Evolutionary conservation across 2,329 filamentous ascomycete species (phyloP).

Genomic region (Cadophora sp.): DNA sequence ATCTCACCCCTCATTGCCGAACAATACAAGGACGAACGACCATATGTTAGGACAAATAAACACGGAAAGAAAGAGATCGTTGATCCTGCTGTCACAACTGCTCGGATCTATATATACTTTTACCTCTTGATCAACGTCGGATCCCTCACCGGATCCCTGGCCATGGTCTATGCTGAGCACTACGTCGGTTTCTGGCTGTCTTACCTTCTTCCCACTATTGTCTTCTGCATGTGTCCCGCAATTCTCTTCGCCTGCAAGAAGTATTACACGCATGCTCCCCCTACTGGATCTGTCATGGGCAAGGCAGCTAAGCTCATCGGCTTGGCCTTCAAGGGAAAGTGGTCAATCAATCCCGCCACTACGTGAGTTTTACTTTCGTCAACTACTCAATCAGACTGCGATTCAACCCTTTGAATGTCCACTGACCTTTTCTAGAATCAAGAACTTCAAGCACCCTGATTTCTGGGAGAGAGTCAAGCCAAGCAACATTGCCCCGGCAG

Average conservation of each 20-base stretch:
- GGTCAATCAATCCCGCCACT: constrained; percentile 52
- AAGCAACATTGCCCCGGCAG: constrained; percentile 60
- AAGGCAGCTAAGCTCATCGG: constrained; percentile 62
- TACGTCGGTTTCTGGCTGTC: constrained; percentile 58
- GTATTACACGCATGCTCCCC: constrained; percentile 60
- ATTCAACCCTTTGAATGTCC: no score
- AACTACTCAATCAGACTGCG: no score
- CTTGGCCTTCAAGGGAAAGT: constrained; percentile 61
- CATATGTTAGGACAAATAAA: constrained; percentile 37
- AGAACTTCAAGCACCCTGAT: constrained; percentile 58
- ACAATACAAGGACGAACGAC: constrained; percentile 40
- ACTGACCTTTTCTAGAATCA: constrained; percentile 43
- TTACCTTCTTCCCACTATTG: constrained; percentile 49
- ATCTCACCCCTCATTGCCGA: constrained; percentile 45
- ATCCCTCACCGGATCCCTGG: constrained; percentile 47
- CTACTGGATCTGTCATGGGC: constrained; percentile 68
- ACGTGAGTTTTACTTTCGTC: constrained; percentile 41
- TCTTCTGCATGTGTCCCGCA: constrained; percentile 60
- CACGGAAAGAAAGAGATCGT: constrained; percentile 42
- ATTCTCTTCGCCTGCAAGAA: constrained; percentile 63
- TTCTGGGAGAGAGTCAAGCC: constrained; percentile 68
- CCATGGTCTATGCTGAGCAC: constrained; percentile 58
- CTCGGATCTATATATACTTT: constrained; percentile 49
- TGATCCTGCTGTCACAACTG: constrained; percentile 42
- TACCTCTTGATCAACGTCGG: constrained; percentile 62